Percentiles rank a stretch among this genome's conserved stretches.
These are phyloP conservation scores for Blumeria hordei DNA, from an alignment of 2,329 filamentous ascomycete genomes.

Conservation along the genomic window DNA sequence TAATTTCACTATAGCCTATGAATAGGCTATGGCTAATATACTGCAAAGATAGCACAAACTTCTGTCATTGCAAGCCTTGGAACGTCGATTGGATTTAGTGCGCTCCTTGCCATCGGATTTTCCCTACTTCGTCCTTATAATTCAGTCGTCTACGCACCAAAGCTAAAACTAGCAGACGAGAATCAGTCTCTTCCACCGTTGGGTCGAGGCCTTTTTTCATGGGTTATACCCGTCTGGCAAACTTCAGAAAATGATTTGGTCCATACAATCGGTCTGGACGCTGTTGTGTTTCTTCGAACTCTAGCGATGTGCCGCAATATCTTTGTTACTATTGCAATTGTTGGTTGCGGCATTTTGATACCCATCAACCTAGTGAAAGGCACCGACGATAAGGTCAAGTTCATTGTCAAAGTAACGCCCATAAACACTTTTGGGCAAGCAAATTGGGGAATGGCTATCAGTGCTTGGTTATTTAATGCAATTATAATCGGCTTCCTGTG, in stretches of 20 bases:
- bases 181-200: conserved; percentile 72
- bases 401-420: conserved; percentile 36
- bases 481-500: conserved; percentile 62
- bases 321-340: conserved; percentile 45
- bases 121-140: conserved; percentile 80
- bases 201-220: conserved; percentile 69
- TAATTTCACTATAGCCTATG: background rate
- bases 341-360: conserved; percentile 56
- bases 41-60: conserved; percentile 16
- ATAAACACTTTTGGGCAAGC: conserved; percentile 25
- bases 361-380: conserved; percentile 47
- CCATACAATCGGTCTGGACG: conserved; percentile 72
- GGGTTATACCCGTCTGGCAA: conserved; percentile 54
- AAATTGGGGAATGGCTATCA: conserved; percentile 34
- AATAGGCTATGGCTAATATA: no score
- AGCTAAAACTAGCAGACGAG: conserved; percentile 75
- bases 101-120: conserved; percentile 55
- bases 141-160: conserved; percentile 78
- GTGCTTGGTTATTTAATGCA: conserved; percentile 44
- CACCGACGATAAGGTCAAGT: conserved; percentile 14
- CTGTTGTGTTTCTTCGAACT: conserved; percentile 72
- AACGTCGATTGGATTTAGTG: conserved; percentile 54
- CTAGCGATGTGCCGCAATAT: conserved; percentile 81
- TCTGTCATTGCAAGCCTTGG: conserved; percentile 59
- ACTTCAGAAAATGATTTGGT: conserved; percentile 59